phyloP scores from a whole-genome alignment of 2,329 filamentous ascomycete genomes.

The Pseudogymnoascus sp. region DNA sequence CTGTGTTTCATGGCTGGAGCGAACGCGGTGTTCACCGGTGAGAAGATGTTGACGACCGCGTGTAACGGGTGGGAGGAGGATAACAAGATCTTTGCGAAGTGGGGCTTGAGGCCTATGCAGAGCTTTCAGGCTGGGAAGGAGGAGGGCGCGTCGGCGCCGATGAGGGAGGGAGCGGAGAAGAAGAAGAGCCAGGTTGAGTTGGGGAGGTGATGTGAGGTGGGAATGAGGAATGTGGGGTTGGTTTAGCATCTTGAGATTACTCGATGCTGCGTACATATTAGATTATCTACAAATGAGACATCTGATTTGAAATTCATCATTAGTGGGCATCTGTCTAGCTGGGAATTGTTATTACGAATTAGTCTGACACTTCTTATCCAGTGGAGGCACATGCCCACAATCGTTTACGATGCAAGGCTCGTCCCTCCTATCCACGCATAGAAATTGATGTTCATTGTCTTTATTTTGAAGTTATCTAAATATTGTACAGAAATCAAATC shows the following conservation, averaged over 20 bases:
- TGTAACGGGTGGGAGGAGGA: conserved; percentile 91
- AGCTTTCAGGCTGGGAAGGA: conserved; percentile 27
- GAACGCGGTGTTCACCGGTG: conserved; percentile 90
- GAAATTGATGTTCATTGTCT: neutral
- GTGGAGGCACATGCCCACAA: neutral
- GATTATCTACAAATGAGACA: neutral
- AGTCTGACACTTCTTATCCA: neutral
- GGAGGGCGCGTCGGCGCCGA: conserved; percentile 19
- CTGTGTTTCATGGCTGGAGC: conserved; percentile 86
- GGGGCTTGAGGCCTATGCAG: conserved; percentile 74
- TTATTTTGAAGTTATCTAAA: neutral
- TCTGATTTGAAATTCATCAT: neutral
- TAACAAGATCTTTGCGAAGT: conserved; percentile 71
- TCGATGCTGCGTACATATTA: neutral
- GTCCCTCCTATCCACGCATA: neutral
- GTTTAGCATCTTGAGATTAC: neutral
- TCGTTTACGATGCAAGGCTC: neutral
- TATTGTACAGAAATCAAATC: neutral
- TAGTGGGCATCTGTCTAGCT: neutral
- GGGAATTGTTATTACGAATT: neutral
- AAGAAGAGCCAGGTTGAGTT: neutral
- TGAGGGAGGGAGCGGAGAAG: conserved; percentile 10
- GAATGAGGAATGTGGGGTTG: neutral
- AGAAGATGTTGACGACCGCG: conserved; percentile 92
- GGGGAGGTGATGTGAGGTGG: neutral